These are phyloP conservation scores for Bondarzewia mesenterica DNA, from an alignment of 1,284 basidiomycete genomes.

Conservation along the genomic window DNA sequence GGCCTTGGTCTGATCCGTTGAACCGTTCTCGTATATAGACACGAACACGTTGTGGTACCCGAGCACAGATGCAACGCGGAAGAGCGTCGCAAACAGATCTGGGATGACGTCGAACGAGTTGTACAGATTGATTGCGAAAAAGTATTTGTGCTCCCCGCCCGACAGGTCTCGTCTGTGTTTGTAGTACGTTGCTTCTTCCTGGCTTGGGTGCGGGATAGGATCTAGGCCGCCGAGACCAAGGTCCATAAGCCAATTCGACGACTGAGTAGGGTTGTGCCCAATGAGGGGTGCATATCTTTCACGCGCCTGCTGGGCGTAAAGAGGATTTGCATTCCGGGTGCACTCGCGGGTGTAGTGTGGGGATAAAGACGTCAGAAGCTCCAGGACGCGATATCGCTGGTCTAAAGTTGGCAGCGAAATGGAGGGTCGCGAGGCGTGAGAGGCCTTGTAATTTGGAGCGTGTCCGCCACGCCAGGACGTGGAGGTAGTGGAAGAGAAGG, in stretches of 20 bases:
- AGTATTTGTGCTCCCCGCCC: slow-evolving; percentile 83
- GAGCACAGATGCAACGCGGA: slow-evolving; percentile 80
- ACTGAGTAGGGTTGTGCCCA: slow-evolving; percentile 60
- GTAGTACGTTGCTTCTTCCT: slow-evolving; percentile 17
- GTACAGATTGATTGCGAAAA: slow-evolving; percentile 96
- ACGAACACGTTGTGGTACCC: slow-evolving; percentile 96
- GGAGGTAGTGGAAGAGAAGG: slow-evolving; percentile 31
- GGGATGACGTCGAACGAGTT: slow-evolving; percentile 98
- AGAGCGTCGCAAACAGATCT: slow-evolving; percentile 92
- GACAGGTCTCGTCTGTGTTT: slow-evolving; percentile 34
- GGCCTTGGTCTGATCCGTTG: slow-evolving; percentile 93
- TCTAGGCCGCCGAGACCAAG: slow-evolving; percentile 41
- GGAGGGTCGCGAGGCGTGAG: slow-evolving; percentile 46
- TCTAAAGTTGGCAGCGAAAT: slow-evolving; percentile 65
- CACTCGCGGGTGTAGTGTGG: slow-evolving; percentile 90
- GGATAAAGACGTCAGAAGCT: slow-evolving; percentile 78
- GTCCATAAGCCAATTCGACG: slow-evolving; percentile 54
- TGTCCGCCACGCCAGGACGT: slow-evolving; percentile 42
- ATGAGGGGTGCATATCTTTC: slow-evolving; percentile 80
- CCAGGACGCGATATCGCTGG: slow-evolving; percentile 78
- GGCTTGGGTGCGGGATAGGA: slow-evolving; percentile 26
- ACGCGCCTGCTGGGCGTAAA: slow-evolving; percentile 77
- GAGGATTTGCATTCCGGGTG: slow-evolving; percentile 72
- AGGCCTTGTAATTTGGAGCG: slow-evolving; percentile 32
- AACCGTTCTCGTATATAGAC: slow-evolving; percentile 97